Evolutionary conservation across 306 rosid genomes (phyloP).

Genomic region (Vicia sativa): DNA sequence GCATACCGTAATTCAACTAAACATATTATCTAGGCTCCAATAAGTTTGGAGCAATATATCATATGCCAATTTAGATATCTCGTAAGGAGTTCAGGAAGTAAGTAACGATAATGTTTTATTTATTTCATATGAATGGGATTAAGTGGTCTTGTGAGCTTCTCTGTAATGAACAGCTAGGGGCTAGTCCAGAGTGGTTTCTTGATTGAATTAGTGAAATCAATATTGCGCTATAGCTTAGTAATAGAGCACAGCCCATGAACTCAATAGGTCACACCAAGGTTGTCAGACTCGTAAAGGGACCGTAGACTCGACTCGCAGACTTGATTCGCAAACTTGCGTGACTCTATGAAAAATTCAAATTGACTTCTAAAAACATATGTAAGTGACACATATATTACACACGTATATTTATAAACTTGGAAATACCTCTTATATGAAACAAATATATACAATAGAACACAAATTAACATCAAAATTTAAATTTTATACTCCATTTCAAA

Average conservation of each 20-base stretch:
- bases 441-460: too few species aligned
- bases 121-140: slow-evolving; percentile 9
- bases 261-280: neutral
- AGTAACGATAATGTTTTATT: neutral
- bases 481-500: too few species aligned
- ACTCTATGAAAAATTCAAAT: too few species aligned
- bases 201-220: neutral
- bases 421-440: too few species aligned
- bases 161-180: neutral
- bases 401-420: too few species aligned
- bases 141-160: neutral
- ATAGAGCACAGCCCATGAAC: neutral
- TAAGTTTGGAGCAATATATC: slow-evolving; percentile 24
- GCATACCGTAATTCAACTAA: slow-evolving; percentile 11
- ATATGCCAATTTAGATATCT: slow-evolving; percentile 26
- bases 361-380: too few species aligned
- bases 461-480: too few species aligned
- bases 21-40: neutral
- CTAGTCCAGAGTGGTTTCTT: slow-evolving; percentile 11
- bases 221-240: neutral
- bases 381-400: too few species aligned
- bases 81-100: slow-evolving; percentile 4
- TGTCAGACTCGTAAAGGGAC: too few species aligned
- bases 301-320: too few species aligned
- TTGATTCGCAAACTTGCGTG: too few species aligned